Base-by-base conservation (phyloP, 2,329 filamentous ascomycete genomes). In the Botrytis galanthina region DNA sequence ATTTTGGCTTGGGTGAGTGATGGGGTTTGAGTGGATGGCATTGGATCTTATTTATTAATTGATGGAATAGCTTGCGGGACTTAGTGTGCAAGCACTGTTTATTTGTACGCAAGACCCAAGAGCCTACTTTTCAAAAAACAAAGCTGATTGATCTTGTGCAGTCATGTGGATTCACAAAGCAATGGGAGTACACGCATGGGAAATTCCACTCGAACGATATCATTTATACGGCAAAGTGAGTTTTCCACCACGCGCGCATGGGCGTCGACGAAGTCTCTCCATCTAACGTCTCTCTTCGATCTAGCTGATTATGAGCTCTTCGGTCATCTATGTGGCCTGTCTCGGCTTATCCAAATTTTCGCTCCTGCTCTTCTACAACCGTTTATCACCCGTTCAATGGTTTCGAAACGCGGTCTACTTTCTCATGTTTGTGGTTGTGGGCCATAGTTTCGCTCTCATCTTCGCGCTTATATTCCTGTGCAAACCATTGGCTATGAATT, bases 271-370 rank as follows among this genome's bases (percentile, higher is more conserved):
- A 57, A 39, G 26, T 54, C 3, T 14, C n/a, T 29, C 22, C 46
- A 57, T 62, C 57, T 71, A 35, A 71, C 42, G 5, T 48, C 26
- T 22, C 29, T 48, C 26, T 22, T 39, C 6, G 10, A 39, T 29
- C 1, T 32, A 71, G 69, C 29, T 71, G 59, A 71, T 71, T 39
- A 63, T 71, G 69, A 71, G 57, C 57, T 42, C 69, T 16, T 71
- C 59, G 4, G 42, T 71, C 26, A 51, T 63, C 26, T 71, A 71
- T 22, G 69, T 71, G n/a, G 39, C 59, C 10, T 71, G 69, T 39
- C 69, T 71, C 61, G 69, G 69, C 16, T 22, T 71, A 29, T 71
- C 69, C 22, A 71, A 71, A 39, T 63, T 71, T 26, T 71, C 69
- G 10, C 48, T 72, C 37, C 39, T 72, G 6, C 44, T 72, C 37